A percentile compares a stretch with the other conserved stretches of the same genome.
Evolutionary conservation across 805 yeast genomes (phyloP).

Genomic region (Geotrichum ghanense): DNA sequence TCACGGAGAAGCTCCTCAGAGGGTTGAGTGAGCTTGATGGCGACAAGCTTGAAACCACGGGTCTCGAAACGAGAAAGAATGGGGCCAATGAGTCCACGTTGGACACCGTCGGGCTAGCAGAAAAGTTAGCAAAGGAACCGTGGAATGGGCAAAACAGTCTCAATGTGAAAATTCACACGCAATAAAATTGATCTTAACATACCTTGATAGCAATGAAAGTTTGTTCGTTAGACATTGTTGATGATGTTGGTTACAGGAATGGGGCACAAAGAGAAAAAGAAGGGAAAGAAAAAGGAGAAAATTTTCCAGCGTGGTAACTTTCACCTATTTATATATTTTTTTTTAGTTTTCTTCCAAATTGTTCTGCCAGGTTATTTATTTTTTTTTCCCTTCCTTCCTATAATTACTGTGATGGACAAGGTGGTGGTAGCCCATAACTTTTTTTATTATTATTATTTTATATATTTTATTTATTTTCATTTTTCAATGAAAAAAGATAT

Average conservation of each 20-base stretch:
- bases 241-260: no score
- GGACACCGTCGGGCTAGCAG: conserved; percentile 95
- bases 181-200: no score
- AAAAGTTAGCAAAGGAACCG: conserved; percentile 35
- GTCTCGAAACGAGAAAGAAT: conserved; percentile 89
- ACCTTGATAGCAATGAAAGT: conserved; percentile 32
- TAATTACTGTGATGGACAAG: no score
- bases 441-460: no score
- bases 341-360: no score
- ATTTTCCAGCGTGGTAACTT: no score
- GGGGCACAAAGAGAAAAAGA: neutral
- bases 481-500: no score
- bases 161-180: neutral
- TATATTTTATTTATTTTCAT: no score
- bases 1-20: conserved; percentile 76
- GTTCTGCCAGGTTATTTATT: no score
- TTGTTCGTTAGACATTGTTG: conserved; percentile 16
- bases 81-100: conserved; percentile 89
- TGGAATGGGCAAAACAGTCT: conserved; percentile 49
- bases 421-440: no score
- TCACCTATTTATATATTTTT: no score
- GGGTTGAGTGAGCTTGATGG: conserved; percentile 83
- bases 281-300: neutral
- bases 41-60: conserved; percentile 97
- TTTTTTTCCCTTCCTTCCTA: no score